Percentiles rank a stretch among this genome's conserved stretches.
phyloP scores from a whole-genome alignment of 2,329 filamentous ascomycete species.

The Ceratocystis alfenasii region DNA sequence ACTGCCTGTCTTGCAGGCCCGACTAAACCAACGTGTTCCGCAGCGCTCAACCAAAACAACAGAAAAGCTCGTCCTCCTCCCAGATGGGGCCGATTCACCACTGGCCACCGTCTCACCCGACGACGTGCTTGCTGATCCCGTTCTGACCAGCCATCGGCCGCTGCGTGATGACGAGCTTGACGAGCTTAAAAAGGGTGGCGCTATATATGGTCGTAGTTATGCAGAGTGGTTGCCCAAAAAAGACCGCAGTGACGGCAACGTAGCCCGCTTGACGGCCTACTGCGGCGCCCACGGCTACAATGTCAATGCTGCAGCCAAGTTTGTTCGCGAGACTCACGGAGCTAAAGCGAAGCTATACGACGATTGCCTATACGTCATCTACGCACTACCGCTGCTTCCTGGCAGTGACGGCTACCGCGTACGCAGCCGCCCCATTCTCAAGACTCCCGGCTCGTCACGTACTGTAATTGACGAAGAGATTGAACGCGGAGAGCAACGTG shows the following conservation, averaged over 20 bases:
- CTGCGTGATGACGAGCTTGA: slow-evolving; percentile 57
- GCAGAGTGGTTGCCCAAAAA: slow-evolving; percentile 86
- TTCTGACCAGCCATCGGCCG: slow-evolving; percentile 33
- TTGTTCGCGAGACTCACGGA: slow-evolving; percentile 74
- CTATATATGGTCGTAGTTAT: slow-evolving; percentile 68
- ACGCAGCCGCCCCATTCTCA: slow-evolving; percentile 79
- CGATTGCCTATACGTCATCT: slow-evolving; percentile 91
- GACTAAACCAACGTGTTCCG: slow-evolving; percentile 52
- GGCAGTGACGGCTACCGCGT: slow-evolving; percentile 79
- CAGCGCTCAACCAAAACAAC: slow-evolving; percentile 86
- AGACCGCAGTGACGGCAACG: slow-evolving; percentile 63
- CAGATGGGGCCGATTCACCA: slow-evolving; percentile 44
- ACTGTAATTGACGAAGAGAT: slow-evolving; percentile 91
- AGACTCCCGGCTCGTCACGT: slow-evolving; percentile 79
- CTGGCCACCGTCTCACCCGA: slow-evolving; percentile 37
- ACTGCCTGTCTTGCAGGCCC: slow-evolving; percentile 30
- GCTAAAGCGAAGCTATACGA: slow-evolving; percentile 95
- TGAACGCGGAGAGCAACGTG: slow-evolving; percentile 76
- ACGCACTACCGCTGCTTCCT: slow-evolving; percentile 78
- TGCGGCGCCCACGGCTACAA: slow-evolving; percentile 93
- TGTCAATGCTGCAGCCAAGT: slow-evolving; percentile 75
- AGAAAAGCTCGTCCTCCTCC: slow-evolving; percentile 90
- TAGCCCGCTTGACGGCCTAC: slow-evolving; percentile 86
- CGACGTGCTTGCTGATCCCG: slow-evolving; percentile 34
- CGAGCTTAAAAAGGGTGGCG: slow-evolving; percentile 50